Evolutionary conservation across 306 rosid species (phyloP), one percentile per base, ranked within the genome.

Genomic region (Cicer judaicum): DNA sequence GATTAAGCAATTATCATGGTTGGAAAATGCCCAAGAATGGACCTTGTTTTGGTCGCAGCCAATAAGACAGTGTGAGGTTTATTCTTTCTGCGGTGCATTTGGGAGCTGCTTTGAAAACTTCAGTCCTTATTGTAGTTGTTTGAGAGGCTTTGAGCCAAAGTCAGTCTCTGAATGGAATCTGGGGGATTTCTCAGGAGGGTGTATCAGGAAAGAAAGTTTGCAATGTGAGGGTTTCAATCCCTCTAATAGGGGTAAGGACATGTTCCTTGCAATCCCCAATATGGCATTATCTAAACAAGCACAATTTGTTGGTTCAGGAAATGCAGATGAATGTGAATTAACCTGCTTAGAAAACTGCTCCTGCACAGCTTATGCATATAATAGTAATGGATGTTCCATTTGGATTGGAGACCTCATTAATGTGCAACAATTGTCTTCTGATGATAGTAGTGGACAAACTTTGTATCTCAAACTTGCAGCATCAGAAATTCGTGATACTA

Each of bases 1-100:
- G 73, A 64, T 88, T 18, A 10, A 54, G 81, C 87, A 77, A 46
- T 5, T 29, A 0, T 1, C 83, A 0, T 84, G 90, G 88, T 50
- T 82, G 66, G 79, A 70, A 1, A 43, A 0, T 42, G 1, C 57
- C 16, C 36, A 72, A 3, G 66, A 49, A 8, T 88, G 93, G 97
- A 70, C 66, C 59, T 7, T 80, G 74, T 72, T 80, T 61, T 88
- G 88, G 93, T 6, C 77, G 0, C 78, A 76, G 61, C 96, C 97
- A 10, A 75, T 73, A 48, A 39, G n/a, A 61, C 82, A 62, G 40
- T 88, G 93, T 34, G 84, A 64, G 4, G 90, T 87, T 9, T 43
- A 81, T 64, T 76, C 77, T 44, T 70, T 67, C 16, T 90, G 96
- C 3, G 96, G 93, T 6, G 16, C 79, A 4, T 87, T 48, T 64